A percentile compares a stretch with the other conserved stretches of the same genome.
These are phyloP conservation scores for Colletotrichum destructivum DNA, from an alignment of 2,329 filamentous ascomycete genomes.

Conservation along the genomic window DNA sequence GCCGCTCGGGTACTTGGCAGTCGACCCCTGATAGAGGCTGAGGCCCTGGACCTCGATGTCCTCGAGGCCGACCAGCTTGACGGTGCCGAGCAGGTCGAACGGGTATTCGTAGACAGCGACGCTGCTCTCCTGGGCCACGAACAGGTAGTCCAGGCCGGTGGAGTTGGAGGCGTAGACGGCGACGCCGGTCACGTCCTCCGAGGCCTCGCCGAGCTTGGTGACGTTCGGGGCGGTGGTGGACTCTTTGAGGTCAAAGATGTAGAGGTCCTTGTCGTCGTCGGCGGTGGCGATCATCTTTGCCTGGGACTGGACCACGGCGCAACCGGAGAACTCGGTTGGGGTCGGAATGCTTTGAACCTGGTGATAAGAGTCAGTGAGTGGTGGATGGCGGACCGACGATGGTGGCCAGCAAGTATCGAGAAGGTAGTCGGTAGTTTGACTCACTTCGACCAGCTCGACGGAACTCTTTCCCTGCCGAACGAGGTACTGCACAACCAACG, in stretches of 20 bases:
- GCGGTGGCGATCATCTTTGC: conserved; percentile 57
- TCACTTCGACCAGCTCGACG: conserved; percentile 56
- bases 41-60: conserved; percentile 61
- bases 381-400: not conserved
- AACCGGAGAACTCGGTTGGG: conserved; percentile 59
- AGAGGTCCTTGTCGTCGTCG: conserved; percentile 56
- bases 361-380: conserved; percentile 1
- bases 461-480: conserved; percentile 49
- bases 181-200: conserved; percentile 58
- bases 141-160: conserved; percentile 54
- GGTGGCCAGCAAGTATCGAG: not conserved
- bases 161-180: conserved; percentile 55
- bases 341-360: conserved; percentile 60
- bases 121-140: conserved; percentile 56
- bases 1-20: conserved; percentile 54
- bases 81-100: conserved; percentile 54
- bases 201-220: conserved; percentile 53
- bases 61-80: conserved; percentile 55
- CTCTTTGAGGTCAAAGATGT: conserved; percentile 57
- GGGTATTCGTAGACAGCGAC: conserved; percentile 57
- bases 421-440: not conserved
- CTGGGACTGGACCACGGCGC: conserved; percentile 55
- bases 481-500: conserved; percentile 55
- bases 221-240: conserved; percentile 55
- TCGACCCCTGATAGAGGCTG: conserved; percentile 56